Base-by-base conservation (phyloP, 2,329 filamentous ascomycete genomes). In the Lachnellula occidentalis region DNA sequence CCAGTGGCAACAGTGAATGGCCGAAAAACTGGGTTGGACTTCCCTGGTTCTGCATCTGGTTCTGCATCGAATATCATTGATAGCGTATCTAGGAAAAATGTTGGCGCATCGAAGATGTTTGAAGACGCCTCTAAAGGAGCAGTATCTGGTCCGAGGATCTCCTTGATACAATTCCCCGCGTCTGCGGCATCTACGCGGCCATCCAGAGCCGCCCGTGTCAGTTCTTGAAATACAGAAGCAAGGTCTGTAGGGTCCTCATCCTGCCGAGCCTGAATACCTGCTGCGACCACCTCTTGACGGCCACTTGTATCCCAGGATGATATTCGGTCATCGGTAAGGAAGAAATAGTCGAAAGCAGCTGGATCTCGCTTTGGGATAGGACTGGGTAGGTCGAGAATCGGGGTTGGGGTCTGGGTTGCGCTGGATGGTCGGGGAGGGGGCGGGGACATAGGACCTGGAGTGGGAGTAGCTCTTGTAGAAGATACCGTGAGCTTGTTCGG, bases 51-150 rank as follows among this genome's bases (percentile, higher is more conserved):
- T 36, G 75, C 67, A 2, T 69, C 69, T 5, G 82, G 77, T 61
- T 91, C 86, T 36, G 82, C 78, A 51, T 95, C 89, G 57, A 88
- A 81, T 52, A 94, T 79, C 56, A 94, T 85, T 3, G 89, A 88
- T 36, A 97, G 73, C 0, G 84, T 88, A 71, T 96, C 92, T 59
- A 95, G 80, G 66, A 97, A 94, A 17, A 92, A 74, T 3, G 83
- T 83, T 51, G 83, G 79, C 4, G 83, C 74, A 64, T 88, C 83
- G 60, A 88, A 81, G 31, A 70, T 70, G 64, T 74, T 68, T 19
- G 78, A 75, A 55, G 77, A 73, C 60, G 77, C 74, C 52, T 77
- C 74, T 51, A 78, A 76, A 34, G 65, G 56, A 1, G 75, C 72
- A 54, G 74, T 70, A 57, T 81, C 76, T 53, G 80, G 74, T 17